These are phyloP conservation scores for Carex pumila DNA, from an alignment of 176 grass and related monocot species.

Conservation along the genomic window DNA sequence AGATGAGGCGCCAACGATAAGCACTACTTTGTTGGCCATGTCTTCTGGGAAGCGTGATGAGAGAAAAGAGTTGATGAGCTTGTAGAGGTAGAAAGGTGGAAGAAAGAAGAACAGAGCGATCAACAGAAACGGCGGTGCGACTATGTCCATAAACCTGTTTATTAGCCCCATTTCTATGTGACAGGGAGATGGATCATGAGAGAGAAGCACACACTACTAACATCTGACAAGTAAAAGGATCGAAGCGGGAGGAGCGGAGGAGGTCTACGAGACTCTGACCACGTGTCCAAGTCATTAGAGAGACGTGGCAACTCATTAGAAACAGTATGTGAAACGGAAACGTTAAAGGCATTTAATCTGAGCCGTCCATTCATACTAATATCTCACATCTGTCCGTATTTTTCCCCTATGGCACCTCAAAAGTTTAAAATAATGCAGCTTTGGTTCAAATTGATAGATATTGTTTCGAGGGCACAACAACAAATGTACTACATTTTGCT, in stretches of 20 bases:
- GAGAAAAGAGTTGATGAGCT: constrained; percentile 36
- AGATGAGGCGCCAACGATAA: constrained; percentile 70
- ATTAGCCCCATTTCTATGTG: background rate
- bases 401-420: background rate
- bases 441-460: background rate
- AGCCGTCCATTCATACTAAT: background rate
- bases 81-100: constrained; percentile 51
- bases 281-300: background rate
- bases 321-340: background rate
- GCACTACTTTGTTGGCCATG: constrained; percentile 54
- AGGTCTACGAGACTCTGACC: background rate
- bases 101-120: constrained; percentile 32
- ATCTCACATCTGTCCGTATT: background rate
- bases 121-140: background rate
- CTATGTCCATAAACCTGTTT: background rate
- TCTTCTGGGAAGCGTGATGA: constrained; percentile 39
- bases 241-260: background rate
- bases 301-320: background rate
- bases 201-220: background rate
- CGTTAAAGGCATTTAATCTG: background rate
- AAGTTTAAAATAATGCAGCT: background rate
- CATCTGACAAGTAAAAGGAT: background rate
- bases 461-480: background rate
- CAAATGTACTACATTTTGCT: background rate
- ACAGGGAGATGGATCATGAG: background rate